These are phyloP conservation scores for Pisolithus tinctorius DNA, from an alignment of 768 basidiomycete genomes.

Conservation along the genomic window DNA sequence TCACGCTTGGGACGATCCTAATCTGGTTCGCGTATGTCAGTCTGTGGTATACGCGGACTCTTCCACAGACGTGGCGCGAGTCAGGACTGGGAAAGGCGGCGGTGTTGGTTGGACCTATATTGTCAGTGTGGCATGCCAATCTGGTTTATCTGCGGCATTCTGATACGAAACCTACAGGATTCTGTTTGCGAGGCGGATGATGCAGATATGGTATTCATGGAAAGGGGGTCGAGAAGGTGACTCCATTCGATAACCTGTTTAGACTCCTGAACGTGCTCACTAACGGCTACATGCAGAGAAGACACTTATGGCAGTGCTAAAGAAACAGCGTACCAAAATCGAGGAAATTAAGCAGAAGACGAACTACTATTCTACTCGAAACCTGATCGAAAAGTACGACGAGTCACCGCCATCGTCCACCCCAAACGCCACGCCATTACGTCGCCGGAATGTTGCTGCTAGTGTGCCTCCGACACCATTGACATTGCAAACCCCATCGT, in stretches of 20 bases:
- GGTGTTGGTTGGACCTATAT: constrained; percentile 66
- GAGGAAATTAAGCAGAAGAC: constrained; percentile 44
- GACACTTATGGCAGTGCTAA: constrained; percentile 63
- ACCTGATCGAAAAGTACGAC: constrained; percentile 86
- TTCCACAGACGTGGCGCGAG: constrained; percentile 35
- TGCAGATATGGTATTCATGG: constrained; percentile 77
- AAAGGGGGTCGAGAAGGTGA: constrained; percentile 62
- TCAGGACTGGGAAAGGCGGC: constrained; percentile 33
- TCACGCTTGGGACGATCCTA: constrained; percentile 72
- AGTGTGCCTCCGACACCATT: constrained; percentile 28
- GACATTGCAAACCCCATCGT: constrained; percentile 19
- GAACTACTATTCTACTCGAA: constrained; percentile 89
- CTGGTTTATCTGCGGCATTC: constrained; percentile 1
- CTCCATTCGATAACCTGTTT: background rate
- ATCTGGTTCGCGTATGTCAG: constrained; percentile 69
- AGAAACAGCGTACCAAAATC: constrained; percentile 76
- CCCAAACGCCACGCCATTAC: constrained; percentile 26
- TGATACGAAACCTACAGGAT: constrained; percentile 24
- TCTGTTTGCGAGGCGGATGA: constrained; percentile 70
- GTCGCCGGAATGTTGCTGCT: constrained; percentile 32
- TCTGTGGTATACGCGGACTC: constrained; percentile 61
- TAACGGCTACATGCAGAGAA: constrained; percentile 24
- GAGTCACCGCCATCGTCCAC: constrained; percentile 35
- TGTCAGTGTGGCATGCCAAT: constrained; percentile 44
- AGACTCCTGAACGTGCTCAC: too few species aligned